These are phyloP conservation scores for Begonia peltatifolia DNA, from an alignment of 306 rosid genomes.

Conservation along the genomic window DNA sequence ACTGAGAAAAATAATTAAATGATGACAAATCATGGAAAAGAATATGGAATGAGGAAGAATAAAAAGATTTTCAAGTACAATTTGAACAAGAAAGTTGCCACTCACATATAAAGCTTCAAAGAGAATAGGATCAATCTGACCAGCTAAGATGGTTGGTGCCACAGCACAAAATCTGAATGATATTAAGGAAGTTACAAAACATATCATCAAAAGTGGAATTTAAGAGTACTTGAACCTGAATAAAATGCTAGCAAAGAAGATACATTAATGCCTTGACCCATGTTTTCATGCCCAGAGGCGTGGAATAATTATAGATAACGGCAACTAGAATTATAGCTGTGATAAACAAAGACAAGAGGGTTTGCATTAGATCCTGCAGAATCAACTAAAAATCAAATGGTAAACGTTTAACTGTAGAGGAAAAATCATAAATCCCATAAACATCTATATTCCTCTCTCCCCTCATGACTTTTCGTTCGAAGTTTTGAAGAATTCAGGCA, in stretches of 20 bases:
- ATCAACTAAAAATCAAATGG: too few relatives aligned
- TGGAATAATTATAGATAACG: slow-evolving; percentile 80
- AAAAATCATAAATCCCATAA: too few relatives aligned
- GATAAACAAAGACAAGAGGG: too few relatives aligned
- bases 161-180: slow-evolving; percentile 77
- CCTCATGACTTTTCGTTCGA: too few relatives aligned
- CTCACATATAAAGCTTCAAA: slow-evolving; percentile 95
- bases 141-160: slow-evolving; percentile 86
- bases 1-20: too few relatives aligned
- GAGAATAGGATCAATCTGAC: slow-evolving; percentile 70
- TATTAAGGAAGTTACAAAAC: slow-evolving; percentile 38
- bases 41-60: background rate
- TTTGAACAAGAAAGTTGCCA: slow-evolving; percentile 9
- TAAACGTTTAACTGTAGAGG: too few relatives aligned
- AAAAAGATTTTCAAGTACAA: background rate
- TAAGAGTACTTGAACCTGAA: slow-evolving; percentile 7
- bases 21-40: slow-evolving; percentile 1
- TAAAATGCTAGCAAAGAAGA: slow-evolving; percentile 30
- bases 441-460: too few relatives aligned
- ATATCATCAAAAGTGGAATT: background rate
- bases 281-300: slow-evolving; percentile 47
- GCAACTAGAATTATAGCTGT: slow-evolving; percentile 50
- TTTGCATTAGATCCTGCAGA: too few relatives aligned
- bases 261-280: slow-evolving; percentile 82
- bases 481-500: too few relatives aligned